Base-by-base conservation (phyloP, 441 rosid genomes). In the Melastoma candidum region DNA sequence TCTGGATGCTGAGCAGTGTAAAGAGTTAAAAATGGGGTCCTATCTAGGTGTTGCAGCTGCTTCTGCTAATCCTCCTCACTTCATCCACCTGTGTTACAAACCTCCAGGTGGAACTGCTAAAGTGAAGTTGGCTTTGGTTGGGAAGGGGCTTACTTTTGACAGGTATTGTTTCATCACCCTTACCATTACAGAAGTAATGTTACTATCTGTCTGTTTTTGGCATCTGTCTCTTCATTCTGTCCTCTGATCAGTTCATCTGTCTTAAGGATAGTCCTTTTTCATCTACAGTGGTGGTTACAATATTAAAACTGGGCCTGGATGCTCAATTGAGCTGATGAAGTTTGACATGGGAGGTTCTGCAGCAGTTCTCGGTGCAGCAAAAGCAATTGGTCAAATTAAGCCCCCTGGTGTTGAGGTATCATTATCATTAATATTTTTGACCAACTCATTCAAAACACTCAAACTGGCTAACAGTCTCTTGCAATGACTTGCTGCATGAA, bases 261-360 rank as follows among this genome's bases (percentile, higher is more conserved):
- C 63, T 14, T 53, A 47, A 39, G 14, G 2, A 12, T 25, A 12
- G 41, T 29, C 41, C 27, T 44, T n/a, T 58, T 46, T 47, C 72
- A 59, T 66, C 61, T 41, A 39, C 65, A 92, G 95, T 67, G 98
- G 97, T 53, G 95, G 95, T 76, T 88, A 92, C 83, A 92, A 85
- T 74, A 84, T 92, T 67, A 92, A 92, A 81, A 80, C 92, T 8
- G 98, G 98, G 55, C 80, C 95, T 63, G 89, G 86, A 52, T 84
- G 84, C 66, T 70, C 44, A 13, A 88, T 92, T 61, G 98, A 85
- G 73, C 84, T 74, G 65, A 92, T 85, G 98, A 88, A 92, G 61
- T 69, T 68, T 57, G 98, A 92, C 61, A 92, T 88, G 98, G 95
- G 98, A 24, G 95, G 98, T 66, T 84, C 95, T 45, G 98, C 86